These are phyloP conservation scores for Penicillium canescens DNA, from an alignment of 495 filamentous ascomycete genomes.

Conservation along the genomic window DNA sequence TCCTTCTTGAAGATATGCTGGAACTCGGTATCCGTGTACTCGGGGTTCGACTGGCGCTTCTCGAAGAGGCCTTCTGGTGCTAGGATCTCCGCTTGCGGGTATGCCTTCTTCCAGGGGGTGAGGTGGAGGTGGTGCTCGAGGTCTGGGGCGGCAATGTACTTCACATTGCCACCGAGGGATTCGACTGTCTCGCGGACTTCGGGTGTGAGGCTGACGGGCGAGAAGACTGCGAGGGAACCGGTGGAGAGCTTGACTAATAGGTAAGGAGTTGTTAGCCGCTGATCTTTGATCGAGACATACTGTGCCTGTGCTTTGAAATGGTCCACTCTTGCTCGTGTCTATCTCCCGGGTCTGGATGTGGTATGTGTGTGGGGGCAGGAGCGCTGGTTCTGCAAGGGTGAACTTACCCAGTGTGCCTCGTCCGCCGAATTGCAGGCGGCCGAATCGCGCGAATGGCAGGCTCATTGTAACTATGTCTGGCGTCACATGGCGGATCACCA, in stretches of 20 bases:
- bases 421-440: conserved; percentile 77
- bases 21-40: conserved; percentile 70
- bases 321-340: neutral
- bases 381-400: neutral
- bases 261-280: conserved; percentile 14
- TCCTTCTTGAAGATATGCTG: conserved; percentile 62
- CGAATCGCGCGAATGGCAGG: conserved; percentile 82
- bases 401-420: conserved; percentile 78
- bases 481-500: conserved; percentile 83
- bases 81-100: conserved; percentile 74
- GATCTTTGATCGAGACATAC: neutral
- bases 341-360: neutral
- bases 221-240: conserved; percentile 86
- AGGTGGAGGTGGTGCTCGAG: conserved; percentile 93
- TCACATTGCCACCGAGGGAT: conserved; percentile 68
- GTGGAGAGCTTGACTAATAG: conserved; percentile 70
- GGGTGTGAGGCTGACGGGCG: conserved; percentile 78
- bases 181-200: conserved; percentile 69
- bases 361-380: conserved; percentile 3
- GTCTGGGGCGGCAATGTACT: conserved; percentile 84
- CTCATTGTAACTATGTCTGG: conserved; percentile 81
- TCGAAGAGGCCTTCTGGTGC: conserved; percentile 84
- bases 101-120: conserved; percentile 77
- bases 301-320: neutral
- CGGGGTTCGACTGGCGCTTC: conserved; percentile 69